A percentile compares a stretch with the other conserved stretches of the same genome.
Evolutionary conservation across 208 protist species (phyloP).

Genomic region (Leishmania amazonensis): DNA sequence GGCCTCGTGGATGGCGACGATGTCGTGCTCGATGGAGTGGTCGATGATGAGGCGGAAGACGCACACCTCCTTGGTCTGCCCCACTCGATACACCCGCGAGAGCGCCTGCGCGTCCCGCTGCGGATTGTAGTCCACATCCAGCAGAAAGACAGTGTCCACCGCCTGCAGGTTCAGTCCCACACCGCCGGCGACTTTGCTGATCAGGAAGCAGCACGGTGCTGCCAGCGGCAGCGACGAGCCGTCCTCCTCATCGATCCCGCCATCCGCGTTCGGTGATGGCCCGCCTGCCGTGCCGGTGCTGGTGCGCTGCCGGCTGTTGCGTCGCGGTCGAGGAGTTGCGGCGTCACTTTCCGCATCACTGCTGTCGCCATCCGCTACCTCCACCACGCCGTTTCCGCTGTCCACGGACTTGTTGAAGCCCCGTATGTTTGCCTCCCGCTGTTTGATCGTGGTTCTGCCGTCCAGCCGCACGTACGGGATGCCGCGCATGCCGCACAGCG

Average conservation of each 20-base stretch:
- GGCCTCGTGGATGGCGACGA: slow-evolving; percentile 39
- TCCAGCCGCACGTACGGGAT: slow-evolving; percentile 74
- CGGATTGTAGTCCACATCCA: slow-evolving; percentile 97
- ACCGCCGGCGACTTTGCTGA: slow-evolving; percentile 96
- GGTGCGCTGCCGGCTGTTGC: too few relatives aligned
- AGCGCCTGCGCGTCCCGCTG: slow-evolving; percentile 96
- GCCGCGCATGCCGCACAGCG: slow-evolving; percentile 46
- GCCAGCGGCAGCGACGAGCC: neutral
- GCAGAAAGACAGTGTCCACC: slow-evolving; percentile 96
- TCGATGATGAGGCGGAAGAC: slow-evolving; percentile 92
- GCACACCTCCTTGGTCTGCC: slow-evolving; percentile 94
- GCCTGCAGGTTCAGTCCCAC: slow-evolving; percentile 97
- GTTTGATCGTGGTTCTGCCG: slow-evolving; percentile 49
- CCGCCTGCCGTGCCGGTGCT: too few relatives aligned
- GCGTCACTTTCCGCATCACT: too few relatives aligned
- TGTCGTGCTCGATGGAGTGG: slow-evolving; percentile 38
- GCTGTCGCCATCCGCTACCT: too few relatives aligned
- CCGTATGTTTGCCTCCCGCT: slow-evolving; percentile 82
- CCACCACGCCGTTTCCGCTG: neutral
- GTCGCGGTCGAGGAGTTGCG: too few relatives aligned
- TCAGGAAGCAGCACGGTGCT: slow-evolving; percentile 82
- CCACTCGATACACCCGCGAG: slow-evolving; percentile 96
- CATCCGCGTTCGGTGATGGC: too few relatives aligned
- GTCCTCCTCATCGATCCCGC: neutral
- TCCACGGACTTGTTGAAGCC: slow-evolving; percentile 61